Conservation (phyloP, 2,329 filamentous ascomycete species). For the Zalaria sp. region DNA sequence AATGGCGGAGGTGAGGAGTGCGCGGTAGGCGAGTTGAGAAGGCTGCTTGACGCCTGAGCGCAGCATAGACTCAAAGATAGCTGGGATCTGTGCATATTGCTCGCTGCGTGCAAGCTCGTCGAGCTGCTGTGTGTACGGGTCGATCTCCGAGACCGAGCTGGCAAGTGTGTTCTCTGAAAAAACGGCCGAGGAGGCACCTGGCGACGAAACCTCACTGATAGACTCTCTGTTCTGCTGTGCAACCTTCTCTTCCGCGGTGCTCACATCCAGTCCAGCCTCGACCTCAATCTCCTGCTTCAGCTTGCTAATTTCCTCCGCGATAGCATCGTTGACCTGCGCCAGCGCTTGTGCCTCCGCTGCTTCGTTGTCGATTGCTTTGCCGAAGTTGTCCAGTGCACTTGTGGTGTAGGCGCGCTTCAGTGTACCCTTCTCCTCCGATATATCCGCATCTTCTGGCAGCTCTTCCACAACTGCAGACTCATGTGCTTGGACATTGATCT, state of each 20-base stretch:
- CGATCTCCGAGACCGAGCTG: conserved; percentile 34
- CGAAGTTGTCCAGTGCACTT: conserved; percentile 45
- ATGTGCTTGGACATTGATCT: conserved; percentile 13
- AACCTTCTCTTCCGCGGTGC: conserved; percentile 2
- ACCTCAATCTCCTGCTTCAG: conserved; percentile 36
- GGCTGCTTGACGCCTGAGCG: conserved; percentile 67
- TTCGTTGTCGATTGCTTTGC: conserved; percentile 35
- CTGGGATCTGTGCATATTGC: conserved; percentile 76
- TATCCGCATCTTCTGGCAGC: conserved; percentile 16
- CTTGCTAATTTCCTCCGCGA: conserved; percentile 62
- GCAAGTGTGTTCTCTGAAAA: background rate
- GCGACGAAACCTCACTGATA: background rate
- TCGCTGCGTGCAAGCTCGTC: conserved; percentile 55
- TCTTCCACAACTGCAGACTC: conserved; percentile 24
- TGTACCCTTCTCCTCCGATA: conserved; percentile 12
- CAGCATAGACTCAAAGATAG: conserved; percentile 82
- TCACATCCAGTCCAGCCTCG: conserved; percentile 3
- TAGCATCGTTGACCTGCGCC: conserved; percentile 72
- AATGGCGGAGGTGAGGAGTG: conserved; percentile 71
- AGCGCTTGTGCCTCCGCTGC: conserved; percentile 42
- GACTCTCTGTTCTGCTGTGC: conserved; percentile 2
- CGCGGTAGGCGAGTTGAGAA: conserved; percentile 79
- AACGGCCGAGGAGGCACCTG: background rate
- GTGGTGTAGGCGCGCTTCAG: conserved; percentile 38
- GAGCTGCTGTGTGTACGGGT: conserved; percentile 67